Percentiles rank a stretch among this genome's conserved stretches.
These are phyloP conservation scores for Mycosphaerella sp. DNA, from an alignment of 2,329 filamentous ascomycete genomes.

Conservation along the genomic window DNA sequence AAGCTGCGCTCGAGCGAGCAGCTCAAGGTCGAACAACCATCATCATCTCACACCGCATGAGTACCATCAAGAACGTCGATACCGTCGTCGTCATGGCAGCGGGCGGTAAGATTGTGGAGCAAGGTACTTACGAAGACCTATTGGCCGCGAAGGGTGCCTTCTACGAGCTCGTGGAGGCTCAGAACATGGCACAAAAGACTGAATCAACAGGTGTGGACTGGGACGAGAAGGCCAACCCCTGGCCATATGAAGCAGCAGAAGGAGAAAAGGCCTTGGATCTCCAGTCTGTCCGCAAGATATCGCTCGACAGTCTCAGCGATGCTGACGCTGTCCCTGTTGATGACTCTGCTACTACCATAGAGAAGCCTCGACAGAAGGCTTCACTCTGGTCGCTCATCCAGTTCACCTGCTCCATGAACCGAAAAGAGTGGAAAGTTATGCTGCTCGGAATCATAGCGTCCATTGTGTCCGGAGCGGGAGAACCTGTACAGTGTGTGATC, in stretches of 20 bases:
- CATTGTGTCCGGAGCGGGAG: slow-evolving; percentile 68
- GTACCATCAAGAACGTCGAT: slow-evolving; percentile 38
- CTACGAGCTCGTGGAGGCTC: slow-evolving; percentile 6
- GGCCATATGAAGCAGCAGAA: neutral
- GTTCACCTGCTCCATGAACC: slow-evolving; percentile 72
- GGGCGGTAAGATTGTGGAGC: slow-evolving; percentile 36
- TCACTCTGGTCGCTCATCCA: slow-evolving; percentile 66
- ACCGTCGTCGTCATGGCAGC: slow-evolving; percentile 38
- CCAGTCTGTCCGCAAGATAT: neutral
- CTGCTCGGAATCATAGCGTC: slow-evolving; percentile 65
- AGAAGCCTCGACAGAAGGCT: neutral
- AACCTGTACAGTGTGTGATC: slow-evolving; percentile 68
- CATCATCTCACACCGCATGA: slow-evolving; percentile 40
- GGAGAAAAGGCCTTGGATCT: neutral
- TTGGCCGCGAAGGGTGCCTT: slow-evolving; percentile 1
- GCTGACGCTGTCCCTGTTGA: neutral
- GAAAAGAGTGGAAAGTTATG: slow-evolving; percentile 63
- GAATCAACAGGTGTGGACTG: neutral
- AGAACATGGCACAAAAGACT: slow-evolving; percentile 4
- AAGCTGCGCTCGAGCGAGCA: slow-evolving; percentile 20
- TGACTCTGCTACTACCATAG: neutral
- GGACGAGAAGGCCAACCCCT: neutral
- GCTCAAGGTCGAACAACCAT: slow-evolving; percentile 36
- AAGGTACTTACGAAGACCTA: slow-evolving; percentile 32
- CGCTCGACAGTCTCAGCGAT: neutral